These are phyloP conservation scores for Candida dajiaensis DNA, from an alignment of 805 yeast genomes.

Conservation along the genomic window DNA sequence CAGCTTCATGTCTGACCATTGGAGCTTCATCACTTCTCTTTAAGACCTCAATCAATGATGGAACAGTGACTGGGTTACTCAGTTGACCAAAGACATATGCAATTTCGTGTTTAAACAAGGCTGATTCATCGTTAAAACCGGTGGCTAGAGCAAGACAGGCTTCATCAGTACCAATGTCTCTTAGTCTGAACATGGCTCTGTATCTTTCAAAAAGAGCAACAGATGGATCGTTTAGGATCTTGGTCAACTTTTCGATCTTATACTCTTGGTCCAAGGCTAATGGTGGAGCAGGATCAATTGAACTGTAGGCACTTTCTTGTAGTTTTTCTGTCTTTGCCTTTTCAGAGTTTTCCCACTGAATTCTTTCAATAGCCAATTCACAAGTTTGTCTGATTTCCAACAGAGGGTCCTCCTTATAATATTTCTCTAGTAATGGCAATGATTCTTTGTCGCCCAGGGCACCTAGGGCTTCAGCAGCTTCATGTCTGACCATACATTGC, in stretches of 20 bases:
- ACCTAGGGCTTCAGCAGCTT: slow-evolving; percentile 98
- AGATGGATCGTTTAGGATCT: slow-evolving; percentile 66
- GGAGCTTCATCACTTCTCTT: slow-evolving; percentile 80
- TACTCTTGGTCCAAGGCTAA: slow-evolving; percentile 58
- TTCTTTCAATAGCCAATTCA: slow-evolving; percentile 93
- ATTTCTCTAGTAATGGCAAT: slow-evolving; percentile 57
- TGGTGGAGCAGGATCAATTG: slow-evolving; percentile 99
- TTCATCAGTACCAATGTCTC: slow-evolving; percentile 91
- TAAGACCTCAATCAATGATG: slow-evolving; percentile 77
- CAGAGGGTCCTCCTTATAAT: slow-evolving; percentile 65
- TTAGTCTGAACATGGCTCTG: slow-evolving; percentile 95
- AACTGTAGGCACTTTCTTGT: slow-evolving; percentile 71
- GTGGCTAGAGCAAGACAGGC: slow-evolving; percentile 89
- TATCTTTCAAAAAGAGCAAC: slow-evolving; percentile 88
- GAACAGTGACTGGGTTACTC: slow-evolving; percentile 89
- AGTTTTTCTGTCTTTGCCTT: slow-evolving; percentile 59
- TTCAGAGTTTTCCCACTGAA: slow-evolving; percentile 83
- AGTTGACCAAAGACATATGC: slow-evolving; percentile 98
- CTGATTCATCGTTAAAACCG: slow-evolving; percentile 87
- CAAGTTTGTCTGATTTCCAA: slow-evolving; percentile 95
- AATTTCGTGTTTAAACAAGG: slow-evolving; percentile 94
- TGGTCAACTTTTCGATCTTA: slow-evolving; percentile 59
- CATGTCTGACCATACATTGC: slow-evolving; percentile 97
- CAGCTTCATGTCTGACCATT: slow-evolving; percentile 99
- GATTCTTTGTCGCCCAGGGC: slow-evolving; percentile 84